Evolutionary conservation across 2,329 filamentous ascomycete species (phyloP).

Genomic region (Fusarium floridanum): DNA sequence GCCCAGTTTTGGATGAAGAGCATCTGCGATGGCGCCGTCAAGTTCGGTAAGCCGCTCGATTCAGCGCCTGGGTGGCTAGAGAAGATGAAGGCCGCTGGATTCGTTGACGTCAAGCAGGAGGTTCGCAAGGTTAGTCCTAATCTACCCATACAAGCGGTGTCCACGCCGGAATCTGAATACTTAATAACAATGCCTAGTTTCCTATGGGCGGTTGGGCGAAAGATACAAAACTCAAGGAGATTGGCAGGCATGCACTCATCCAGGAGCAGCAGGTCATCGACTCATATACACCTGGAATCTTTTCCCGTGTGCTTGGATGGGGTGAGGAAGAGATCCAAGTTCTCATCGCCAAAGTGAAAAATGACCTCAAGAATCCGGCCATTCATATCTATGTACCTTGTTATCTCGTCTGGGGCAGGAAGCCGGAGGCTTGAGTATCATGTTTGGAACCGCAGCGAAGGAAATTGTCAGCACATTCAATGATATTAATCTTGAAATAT

Average conservation of each 20-base stretch:
- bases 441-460: neutral
- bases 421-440: neutral
- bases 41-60: conserved; percentile 20
- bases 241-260: conserved; percentile 3
- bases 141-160: neutral
- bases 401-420: conserved; percentile 26
- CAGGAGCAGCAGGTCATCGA: conserved; percentile 16
- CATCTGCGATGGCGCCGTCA: conserved; percentile 14
- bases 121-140: conserved; percentile 1
- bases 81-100: conserved; percentile 3
- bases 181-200: neutral
- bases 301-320: conserved; percentile 24
- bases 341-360: conserved; percentile 28
- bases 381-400: conserved; percentile 26
- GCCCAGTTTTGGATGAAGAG: conserved; percentile 18
- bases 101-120: conserved; percentile 8
- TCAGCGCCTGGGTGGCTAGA: conserved; percentile 1
- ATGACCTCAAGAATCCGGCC: conserved; percentile 26
- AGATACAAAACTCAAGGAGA: conserved; percentile 7
- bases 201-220: conserved; percentile 11
- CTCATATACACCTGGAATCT: conserved; percentile 18
- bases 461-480: too few relatives aligned
- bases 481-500: too few relatives aligned
- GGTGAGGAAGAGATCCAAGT: conserved; percentile 21
- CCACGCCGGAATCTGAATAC: neutral